A percentile compares a stretch with the other conserved stretches of the same genome.
These are phyloP conservation scores for Teunomyces aglyptinius DNA, from an alignment of 805 yeast genomes.

Conservation along the genomic window DNA sequence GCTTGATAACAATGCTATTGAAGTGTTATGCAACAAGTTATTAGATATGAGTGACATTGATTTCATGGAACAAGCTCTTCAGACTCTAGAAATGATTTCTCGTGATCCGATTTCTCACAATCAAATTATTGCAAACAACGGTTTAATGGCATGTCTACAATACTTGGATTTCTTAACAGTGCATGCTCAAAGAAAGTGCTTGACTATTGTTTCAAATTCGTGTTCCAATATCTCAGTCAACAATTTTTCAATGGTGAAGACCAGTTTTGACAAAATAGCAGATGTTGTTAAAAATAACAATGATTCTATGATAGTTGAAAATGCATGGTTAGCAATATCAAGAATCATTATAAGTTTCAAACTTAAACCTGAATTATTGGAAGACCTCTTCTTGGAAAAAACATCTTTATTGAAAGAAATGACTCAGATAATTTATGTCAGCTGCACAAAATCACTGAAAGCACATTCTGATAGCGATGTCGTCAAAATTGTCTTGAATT, in stretches of 20 bases:
- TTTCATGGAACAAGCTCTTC: constrained; percentile 86
- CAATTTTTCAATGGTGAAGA: constrained; percentile 49
- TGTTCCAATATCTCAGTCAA: constrained; percentile 47
- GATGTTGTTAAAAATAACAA: constrained; percentile 52
- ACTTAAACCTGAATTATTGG: constrained; percentile 42
- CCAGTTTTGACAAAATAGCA: constrained; percentile 58
- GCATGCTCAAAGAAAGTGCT: constrained; percentile 83
- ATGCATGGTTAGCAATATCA: constrained; percentile 63
- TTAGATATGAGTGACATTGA: constrained; percentile 81
- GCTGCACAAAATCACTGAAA: constrained; percentile 26
- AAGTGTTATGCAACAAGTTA: constrained; percentile 62
- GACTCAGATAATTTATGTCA: constrained; percentile 20
- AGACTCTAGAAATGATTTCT: constrained; percentile 67
- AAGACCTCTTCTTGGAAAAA: constrained; percentile 33
- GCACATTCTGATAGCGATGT: constrained; percentile 11
- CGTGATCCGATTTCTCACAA: constrained; percentile 48
- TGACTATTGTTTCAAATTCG: constrained; percentile 69
- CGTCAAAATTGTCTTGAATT: constrained; percentile 25
- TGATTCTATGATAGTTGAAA: constrained; percentile 61
- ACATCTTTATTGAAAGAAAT: constrained; percentile 21
- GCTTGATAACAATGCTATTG: constrained; percentile 63
- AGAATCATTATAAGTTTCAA: constrained; percentile 53
- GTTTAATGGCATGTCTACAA: constrained; percentile 62
- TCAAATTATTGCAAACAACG: constrained; percentile 56
- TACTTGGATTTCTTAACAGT: constrained; percentile 85